phyloP scores from a whole-genome alignment of 2,329 filamentous ascomycete genomes.

The Decorospora gaudefroyi region DNA sequence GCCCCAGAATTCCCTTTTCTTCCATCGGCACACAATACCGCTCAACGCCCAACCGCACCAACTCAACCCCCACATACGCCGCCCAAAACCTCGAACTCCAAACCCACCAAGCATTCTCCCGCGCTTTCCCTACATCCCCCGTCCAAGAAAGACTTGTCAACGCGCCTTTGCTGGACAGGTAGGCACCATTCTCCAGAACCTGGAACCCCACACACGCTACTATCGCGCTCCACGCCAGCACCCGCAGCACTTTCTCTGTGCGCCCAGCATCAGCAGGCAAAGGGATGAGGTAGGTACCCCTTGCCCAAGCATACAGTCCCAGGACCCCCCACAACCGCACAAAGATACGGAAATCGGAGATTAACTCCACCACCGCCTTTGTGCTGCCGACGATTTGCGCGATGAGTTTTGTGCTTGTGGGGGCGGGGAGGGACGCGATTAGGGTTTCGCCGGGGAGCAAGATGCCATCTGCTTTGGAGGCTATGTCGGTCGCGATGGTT shows the following conservation, averaged over 20 bases:
- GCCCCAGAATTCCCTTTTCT: too few species aligned
- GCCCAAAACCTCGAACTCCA: conserved; percentile 84
- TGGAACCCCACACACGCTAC: conserved; percentile 71
- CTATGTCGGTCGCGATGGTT: conserved; percentile 44
- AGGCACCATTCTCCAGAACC: conserved; percentile 80
- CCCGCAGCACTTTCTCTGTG: conserved; percentile 35
- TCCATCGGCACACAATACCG: conserved; percentile 49
- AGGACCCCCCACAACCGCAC: conserved; percentile 76
- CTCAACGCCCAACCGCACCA: conserved; percentile 62
- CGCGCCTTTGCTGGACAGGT: conserved; percentile 73
- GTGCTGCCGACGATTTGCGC: conserved; percentile 39
- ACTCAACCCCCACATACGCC: conserved; percentile 74
- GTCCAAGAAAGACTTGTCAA: conserved; percentile 56
- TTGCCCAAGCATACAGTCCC: conserved; percentile 71
- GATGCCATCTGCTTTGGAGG: conserved; percentile 45
- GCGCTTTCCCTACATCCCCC: conserved; percentile 51
- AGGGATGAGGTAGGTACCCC: conserved; percentile 45
- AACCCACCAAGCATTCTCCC: conserved; percentile 64
- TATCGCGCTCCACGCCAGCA: conserved; percentile 70
- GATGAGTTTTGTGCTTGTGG: conserved; percentile 40
- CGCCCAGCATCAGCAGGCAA: conserved; percentile 28
- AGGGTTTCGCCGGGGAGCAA: conserved; percentile 51
- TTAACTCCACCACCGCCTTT: conserved; percentile 62
- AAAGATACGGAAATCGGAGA: conserved; percentile 74
- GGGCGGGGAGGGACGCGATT: conserved; percentile 45